Evolutionary conservation across 106 monocot genomes (phyloP).

Genomic region (Allium sativum): DNA sequence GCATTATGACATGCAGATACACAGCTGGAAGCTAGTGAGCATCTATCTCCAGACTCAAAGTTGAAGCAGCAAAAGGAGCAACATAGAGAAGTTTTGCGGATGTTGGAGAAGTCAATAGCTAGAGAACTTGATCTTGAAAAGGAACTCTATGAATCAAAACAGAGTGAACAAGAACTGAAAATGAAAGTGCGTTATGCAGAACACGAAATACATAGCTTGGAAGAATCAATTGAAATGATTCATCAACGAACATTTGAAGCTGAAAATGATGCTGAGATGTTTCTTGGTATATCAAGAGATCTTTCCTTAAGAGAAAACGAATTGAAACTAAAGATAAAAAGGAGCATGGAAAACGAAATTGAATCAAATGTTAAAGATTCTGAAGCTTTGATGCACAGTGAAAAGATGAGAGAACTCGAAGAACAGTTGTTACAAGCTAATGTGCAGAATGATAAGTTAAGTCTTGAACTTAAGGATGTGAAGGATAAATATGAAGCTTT

Average conservation of each 20-base stretch:
- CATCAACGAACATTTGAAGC: constrained; percentile 40
- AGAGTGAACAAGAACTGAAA: constrained; percentile 48
- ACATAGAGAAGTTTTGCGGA: constrained; percentile 54
- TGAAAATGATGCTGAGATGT: constrained; percentile 55
- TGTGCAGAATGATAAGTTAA: constrained; percentile 12
- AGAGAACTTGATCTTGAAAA: constrained; percentile 85
- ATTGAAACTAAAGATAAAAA: constrained; percentile 24
- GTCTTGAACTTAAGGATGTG: constrained; percentile 29
- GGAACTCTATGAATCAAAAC: constrained; percentile 43
- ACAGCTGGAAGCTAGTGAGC: constrained; percentile 20
- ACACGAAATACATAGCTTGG: constrained; percentile 28
- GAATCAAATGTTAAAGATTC: constrained; percentile 18
- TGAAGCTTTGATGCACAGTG: constrained; percentile 21
- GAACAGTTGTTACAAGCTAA: constrained; percentile 38
- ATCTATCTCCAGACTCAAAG: constrained; percentile 15
- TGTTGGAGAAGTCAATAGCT: constrained; percentile 85
- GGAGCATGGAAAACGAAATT: constrained; percentile 14
- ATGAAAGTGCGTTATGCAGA: constrained; percentile 40
- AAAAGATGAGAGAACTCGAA: constrained; percentile 36
- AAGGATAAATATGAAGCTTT: constrained; percentile 34
- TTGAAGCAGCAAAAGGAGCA: constrained; percentile 47
- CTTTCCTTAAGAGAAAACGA: constrained; percentile 32
- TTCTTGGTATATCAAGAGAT: constrained; percentile 54
- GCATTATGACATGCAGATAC: constrained; percentile 24
- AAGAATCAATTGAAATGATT: constrained; percentile 44